Evolutionary conservation across 345 rosid genomes (phyloP).

Genomic region (Melaleuca quinquenervia): DNA sequence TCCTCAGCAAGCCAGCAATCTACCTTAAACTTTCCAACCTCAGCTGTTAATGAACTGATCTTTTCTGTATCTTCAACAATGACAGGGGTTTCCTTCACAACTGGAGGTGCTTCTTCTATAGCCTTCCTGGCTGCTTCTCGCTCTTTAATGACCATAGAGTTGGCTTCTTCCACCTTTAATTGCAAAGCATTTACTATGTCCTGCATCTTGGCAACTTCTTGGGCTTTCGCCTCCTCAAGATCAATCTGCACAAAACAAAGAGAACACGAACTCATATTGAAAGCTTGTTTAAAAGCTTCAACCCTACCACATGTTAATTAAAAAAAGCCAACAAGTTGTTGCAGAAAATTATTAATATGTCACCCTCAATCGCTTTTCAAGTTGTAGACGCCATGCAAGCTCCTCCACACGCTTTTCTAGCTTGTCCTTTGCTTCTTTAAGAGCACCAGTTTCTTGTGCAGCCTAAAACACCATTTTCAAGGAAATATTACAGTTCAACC

Average conservation of each 20-base stretch:
- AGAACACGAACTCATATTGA: neutral
- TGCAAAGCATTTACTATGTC: slow-evolving; percentile 52
- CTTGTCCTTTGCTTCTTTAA: slow-evolving; percentile 87
- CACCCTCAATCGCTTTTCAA: slow-evolving; percentile 96
- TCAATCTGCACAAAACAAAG: slow-evolving; percentile 46
- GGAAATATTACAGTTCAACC: neutral
- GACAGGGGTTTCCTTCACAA: slow-evolving; percentile 70
- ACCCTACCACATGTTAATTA: too few relatives aligned
- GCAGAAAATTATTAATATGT: neutral
- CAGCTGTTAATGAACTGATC: slow-evolving; percentile 46
- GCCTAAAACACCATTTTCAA: slow-evolving; percentile 32
- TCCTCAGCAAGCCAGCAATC: neutral
- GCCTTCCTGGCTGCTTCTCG: slow-evolving; percentile 78
- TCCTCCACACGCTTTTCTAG: slow-evolving; percentile 98
- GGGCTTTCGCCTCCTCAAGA: slow-evolving; percentile 82
- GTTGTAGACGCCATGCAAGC: slow-evolving; percentile 89
- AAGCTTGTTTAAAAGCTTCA: neutral
- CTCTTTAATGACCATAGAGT: slow-evolving; percentile 53
- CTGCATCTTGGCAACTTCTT: slow-evolving; percentile 67
- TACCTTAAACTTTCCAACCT: slow-evolving; percentile 76
- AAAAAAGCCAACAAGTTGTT: neutral
- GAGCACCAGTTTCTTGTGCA: slow-evolving; percentile 93
- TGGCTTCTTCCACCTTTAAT: slow-evolving; percentile 51
- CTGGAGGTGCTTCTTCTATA: slow-evolving; percentile 68
- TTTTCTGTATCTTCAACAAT: slow-evolving; percentile 70